Evolutionary conservation across 192 early-diverging fungal genomes (phyloP), one percentile per base, ranked within the genome.

Genomic region (Linnemannia elongata): DNA sequence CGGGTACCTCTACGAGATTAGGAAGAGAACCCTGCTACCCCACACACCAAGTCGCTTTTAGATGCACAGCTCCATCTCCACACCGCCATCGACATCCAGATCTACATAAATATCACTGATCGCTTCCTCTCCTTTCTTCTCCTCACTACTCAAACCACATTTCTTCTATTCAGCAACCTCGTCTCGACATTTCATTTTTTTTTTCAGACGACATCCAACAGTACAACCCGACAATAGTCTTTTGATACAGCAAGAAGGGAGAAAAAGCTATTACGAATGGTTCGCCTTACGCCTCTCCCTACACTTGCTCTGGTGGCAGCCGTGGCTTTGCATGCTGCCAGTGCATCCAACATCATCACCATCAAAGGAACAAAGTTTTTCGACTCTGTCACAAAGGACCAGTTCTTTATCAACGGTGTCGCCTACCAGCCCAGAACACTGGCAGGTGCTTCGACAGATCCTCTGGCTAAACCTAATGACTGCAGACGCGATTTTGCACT

Each of bases 361-460:
- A 92, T 93, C 85, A 95, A 95, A 77, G 93, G 93, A 68, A 88
- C 90, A 82, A 95, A 94, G 85, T 93, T 92, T 75, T 96, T 95
- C 82, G 91, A 96, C 82, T 91, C 91, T 45, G 93, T 92, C 47
- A 93, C 92, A 6, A 94, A 94, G 79, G 88, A 92, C 22, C 93
- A 95, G 80, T 95, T 96, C 89, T 95, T 93, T 74, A 89, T 95
- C 88, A 94, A 95, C 89, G 94, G 93, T 75, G 89, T 95, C 10
- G 93, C 91, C n/a, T 96, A 96, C 74, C 94, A 95, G 78, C 94
- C 95, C 42, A 89, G 90, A 39, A 88, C 88, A 57, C 77, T 81
- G 66, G 76, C 77, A 18, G 42, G 73, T 30, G 82, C 82, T 52
- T 47, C 49, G 17, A 82, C 72, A 24, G 95, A 96, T 78, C 94